phyloP scores from a whole-genome alignment of 257 asterid genomes.

The Jacaranda mimosifolia region DNA sequence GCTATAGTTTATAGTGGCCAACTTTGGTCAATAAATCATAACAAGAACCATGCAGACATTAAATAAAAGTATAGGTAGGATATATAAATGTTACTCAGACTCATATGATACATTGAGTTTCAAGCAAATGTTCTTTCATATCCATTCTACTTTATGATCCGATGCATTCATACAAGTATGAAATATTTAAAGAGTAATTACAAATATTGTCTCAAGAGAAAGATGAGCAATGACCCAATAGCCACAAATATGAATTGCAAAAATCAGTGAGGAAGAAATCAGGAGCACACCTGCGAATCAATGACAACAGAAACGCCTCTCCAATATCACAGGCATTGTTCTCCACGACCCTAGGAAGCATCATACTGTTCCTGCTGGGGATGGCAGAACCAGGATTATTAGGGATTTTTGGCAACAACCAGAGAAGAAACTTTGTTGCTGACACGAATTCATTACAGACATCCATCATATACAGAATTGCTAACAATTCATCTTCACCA shows the following conservation, averaged over 20 bases:
- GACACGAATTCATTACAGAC: constrained; percentile 76
- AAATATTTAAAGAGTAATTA: neutral
- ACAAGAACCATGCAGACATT: neutral
- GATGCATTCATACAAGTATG: neutral
- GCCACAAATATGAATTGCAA: constrained; percentile 1
- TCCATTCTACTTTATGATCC: constrained; percentile 2
- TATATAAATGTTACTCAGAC: constrained; percentile 6
- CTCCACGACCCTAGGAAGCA: constrained; percentile 73
- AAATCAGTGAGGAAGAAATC: constrained; percentile 8
- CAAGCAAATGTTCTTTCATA: neutral
- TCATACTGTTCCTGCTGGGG: constrained; percentile 65
- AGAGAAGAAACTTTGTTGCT: constrained; percentile 81
- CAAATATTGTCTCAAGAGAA: constrained; percentile 5
- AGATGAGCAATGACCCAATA: constrained; percentile 1
- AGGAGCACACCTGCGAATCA: constrained; percentile 64
- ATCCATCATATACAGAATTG: constrained; percentile 86
- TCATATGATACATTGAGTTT: neutral
- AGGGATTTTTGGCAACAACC: constrained; percentile 88
- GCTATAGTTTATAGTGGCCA: neutral
- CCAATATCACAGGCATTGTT: constrained; percentile 76
- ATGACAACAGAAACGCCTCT: constrained; percentile 88
- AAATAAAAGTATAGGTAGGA: neutral
- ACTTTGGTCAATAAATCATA: neutral
- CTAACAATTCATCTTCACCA: constrained; percentile 88
- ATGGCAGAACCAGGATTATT: constrained; percentile 63